Percentiles rank a stretch among this genome's conserved stretches.
Evolutionary conservation across 2,329 filamentous ascomycete species (phyloP).

Genomic region (Calonectria hongkongensis): DNA sequence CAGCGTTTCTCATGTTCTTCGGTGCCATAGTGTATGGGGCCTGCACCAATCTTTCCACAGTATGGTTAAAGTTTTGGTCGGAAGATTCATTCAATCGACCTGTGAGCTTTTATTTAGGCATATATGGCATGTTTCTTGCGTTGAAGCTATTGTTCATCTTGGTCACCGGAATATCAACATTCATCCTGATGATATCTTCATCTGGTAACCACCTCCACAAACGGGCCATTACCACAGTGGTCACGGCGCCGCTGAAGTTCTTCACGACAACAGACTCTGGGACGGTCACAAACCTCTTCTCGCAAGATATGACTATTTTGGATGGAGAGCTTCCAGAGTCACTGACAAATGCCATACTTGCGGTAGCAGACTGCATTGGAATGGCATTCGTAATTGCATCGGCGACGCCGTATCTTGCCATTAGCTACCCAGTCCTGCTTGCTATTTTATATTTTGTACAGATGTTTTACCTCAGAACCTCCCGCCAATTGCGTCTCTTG

Average conservation of each 20-base stretch:
- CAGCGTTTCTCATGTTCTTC: slow-evolving; percentile 47
- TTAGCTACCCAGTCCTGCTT: slow-evolving; percentile 70
- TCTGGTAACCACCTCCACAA: slow-evolving; percentile 59
- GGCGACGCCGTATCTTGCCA: slow-evolving; percentile 65
- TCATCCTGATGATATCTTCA: slow-evolving; percentile 55
- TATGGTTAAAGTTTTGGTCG: slow-evolving; percentile 67
- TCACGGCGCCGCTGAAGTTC: slow-evolving; percentile 64
- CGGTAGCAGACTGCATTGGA: slow-evolving; percentile 58
- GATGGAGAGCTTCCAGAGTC: slow-evolving; percentile 62
- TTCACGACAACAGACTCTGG: slow-evolving; percentile 65
- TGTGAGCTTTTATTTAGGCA: slow-evolving; percentile 56
- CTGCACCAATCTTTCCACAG: slow-evolving; percentile 53
- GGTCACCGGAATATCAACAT: slow-evolving; percentile 33
- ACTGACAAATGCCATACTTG: slow-evolving; percentile 56
- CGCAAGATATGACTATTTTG: slow-evolving; percentile 66
- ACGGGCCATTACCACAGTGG: slow-evolving; percentile 57
- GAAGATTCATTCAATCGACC: slow-evolving; percentile 54
- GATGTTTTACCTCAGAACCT: slow-evolving; percentile 76
- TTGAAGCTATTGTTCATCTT: slow-evolving; percentile 48
- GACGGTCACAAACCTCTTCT: slow-evolving; percentile 65
- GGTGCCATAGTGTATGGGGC: slow-evolving; percentile 52
- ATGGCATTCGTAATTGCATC: slow-evolving; percentile 69
- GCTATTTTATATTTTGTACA: slow-evolving; percentile 70
- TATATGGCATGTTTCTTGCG: slow-evolving; percentile 54
- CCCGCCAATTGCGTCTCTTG: slow-evolving; percentile 75